Base-by-base conservation (phyloP, 768 basidiomycete species). In the Butyriboletus loyo region DNA sequence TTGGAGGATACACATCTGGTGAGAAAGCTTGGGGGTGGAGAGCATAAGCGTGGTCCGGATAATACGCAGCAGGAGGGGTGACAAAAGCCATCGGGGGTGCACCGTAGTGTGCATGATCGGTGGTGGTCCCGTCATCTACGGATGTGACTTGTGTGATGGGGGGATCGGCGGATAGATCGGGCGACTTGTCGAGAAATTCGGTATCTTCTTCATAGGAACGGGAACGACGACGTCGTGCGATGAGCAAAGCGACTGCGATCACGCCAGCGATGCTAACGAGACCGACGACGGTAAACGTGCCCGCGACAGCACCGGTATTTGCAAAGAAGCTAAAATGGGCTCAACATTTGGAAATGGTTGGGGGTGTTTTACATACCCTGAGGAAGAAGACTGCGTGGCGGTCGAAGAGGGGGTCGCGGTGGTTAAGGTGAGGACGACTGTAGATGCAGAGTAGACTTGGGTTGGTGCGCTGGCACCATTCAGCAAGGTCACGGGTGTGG, bases 271-370 rank as follows among this genome's bases (percentile, higher is more conserved):
- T 13, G 19, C 54, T 66, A 8, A 75, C 52, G 3, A 81, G 56
- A 43, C 73, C 75, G 47, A 73, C 68, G 50, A 72, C 66, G 36
- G 73, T 68, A 53, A 80, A 81, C 0, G 72, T 74, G 36, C 72
- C 76, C 0, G 74, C 79, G 19, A 79, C 75, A 0, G 76, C 79
- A 32, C 70, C 75, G 46, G 72, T 76, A 56, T 77, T 73, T 41
- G 69, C 56, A 57, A 78, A 73, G 71, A 81, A 81, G 52, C 79
- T 80, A 48, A 22, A 19, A 38, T 1, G 24, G 27, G 31, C 1
- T 58, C 38, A 56, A 28, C 3, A 4, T 14, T 5, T 2, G 36
- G 3, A 14, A 10, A 24, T 24, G 27, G 4, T 7, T 0, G 4
- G 13, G 7, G 27, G 15, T 17, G 34, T 1, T 1, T 11, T 19